Conservation (phyloP, 1,139 yeast genomes). For the Geotrichum klebahnii region DNA sequence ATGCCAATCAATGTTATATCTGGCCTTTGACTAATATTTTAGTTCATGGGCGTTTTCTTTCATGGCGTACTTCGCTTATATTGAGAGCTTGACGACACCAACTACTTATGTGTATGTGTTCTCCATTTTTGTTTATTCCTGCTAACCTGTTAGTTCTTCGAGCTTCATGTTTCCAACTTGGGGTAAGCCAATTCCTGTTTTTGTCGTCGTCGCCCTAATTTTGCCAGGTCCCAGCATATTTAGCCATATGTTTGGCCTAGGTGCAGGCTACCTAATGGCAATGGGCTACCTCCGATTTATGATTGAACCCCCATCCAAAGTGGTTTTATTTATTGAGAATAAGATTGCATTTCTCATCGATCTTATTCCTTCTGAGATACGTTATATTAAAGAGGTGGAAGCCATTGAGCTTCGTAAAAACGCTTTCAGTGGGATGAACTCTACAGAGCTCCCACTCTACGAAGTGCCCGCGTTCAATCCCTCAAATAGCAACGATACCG, state of each 20-base stretch:
- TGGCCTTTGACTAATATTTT: background rate
- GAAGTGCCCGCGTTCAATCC: background rate
- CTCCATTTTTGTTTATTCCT: slow-evolving; percentile 16
- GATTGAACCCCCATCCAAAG: slow-evolving; percentile 61
- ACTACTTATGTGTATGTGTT: slow-evolving; percentile 35
- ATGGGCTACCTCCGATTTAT: slow-evolving; percentile 53
- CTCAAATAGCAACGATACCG: no score
- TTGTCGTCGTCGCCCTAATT: slow-evolving; percentile 49
- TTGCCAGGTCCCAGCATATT: slow-evolving; percentile 62
- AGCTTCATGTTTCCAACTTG: slow-evolving; percentile 54
- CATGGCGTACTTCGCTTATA: slow-evolving; percentile 57
- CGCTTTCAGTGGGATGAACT: background rate
- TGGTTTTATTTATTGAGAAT: slow-evolving; percentile 62
- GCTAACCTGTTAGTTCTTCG: slow-evolving; percentile 20
- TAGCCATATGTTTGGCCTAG: slow-evolving; percentile 61
- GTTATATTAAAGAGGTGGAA: slow-evolving; percentile 54
- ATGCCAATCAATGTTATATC: background rate
- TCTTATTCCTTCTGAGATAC: slow-evolving; percentile 52
- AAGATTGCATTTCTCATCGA: slow-evolving; percentile 50
- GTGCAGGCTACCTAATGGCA: slow-evolving; percentile 54
- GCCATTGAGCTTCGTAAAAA: slow-evolving; percentile 44
- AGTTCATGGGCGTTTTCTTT: slow-evolving; percentile 76
- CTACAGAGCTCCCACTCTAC: slow-evolving; percentile 7
- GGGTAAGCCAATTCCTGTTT: slow-evolving; percentile 53
- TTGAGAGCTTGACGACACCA: slow-evolving; percentile 55